Evolutionary conservation across 139 green algal genomes (phyloP), one percentile per base, ranked within the genome.

Genomic region (Edaphochlamys debaryana): DNA sequence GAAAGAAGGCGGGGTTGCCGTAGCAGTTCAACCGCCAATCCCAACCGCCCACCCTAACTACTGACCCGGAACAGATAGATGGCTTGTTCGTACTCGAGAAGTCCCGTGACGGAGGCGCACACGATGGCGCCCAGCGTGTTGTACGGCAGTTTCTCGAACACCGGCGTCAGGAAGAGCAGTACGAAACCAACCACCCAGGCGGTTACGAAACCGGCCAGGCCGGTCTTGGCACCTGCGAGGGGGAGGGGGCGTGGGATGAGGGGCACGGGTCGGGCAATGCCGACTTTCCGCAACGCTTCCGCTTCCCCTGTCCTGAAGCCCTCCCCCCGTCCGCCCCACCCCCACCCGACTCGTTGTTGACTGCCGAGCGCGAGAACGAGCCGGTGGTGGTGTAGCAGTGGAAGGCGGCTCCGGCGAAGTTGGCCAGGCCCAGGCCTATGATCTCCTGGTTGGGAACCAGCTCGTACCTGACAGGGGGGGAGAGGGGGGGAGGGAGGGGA

Each of bases 391-490:
- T 96, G 92, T 98, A 98, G n/a, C 50, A 74, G 58, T 91, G 94
- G 88, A 97, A 98, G 27, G 88, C 69, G 27, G 95, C 88, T 50
- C 96, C 96, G 9, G 91, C 86, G 32, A 98, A 79, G 92, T 98
- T 98, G 73, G 96, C 92, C 6, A 98, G 54, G 63, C 96, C 96
- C 71, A 98, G 82, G 29, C 91, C 96, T 5, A 93, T 75, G 69
- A 98, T 94, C 92, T 98, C 96, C 84, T 96, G 93, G 58, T 96
- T 98, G 41, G 91, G 80, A 79, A 88, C 84, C 41, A 98, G 87
- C 54, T 93, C 80, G 80, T 98, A 98, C 45, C 45, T 54, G 45
- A 13, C 11, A 9, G 45, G 45, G 45, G 45, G 45, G 13, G 13
- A 13, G 45, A 13, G 45, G 13, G 45, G 45, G 45, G 45, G 13